phyloP scores from a whole-genome alignment of 2,329 filamentous ascomycete genomes.

The Apiospora rasikravindrae region DNA sequence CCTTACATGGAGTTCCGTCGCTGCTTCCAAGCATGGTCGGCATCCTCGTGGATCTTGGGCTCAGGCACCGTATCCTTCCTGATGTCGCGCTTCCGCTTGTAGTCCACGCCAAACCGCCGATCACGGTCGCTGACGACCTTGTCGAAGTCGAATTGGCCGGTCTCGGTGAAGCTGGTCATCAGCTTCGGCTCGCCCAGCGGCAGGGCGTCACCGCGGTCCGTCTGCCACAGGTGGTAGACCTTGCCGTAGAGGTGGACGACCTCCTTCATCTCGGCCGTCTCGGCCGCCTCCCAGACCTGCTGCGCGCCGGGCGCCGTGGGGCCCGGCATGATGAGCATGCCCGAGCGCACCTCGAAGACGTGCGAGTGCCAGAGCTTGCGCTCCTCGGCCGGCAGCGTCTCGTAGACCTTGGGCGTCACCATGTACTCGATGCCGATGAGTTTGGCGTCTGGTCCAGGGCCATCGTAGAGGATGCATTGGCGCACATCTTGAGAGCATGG shows the following conservation, averaged over 20 bases:
- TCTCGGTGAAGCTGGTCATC: conserved; percentile 58
- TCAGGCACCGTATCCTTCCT: conserved; percentile 47
- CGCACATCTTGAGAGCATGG: conserved; percentile 63
- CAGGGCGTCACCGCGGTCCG: conserved; percentile 70
- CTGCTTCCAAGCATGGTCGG: conserved; percentile 33
- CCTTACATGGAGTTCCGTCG: conserved; percentile 21
- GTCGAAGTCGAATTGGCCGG: conserved; percentile 55
- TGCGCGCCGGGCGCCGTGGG: conserved; percentile 57
- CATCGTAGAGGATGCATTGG: conserved; percentile 87
- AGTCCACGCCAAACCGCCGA: conserved; percentile 51
- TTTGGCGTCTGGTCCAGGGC: conserved; percentile 66
- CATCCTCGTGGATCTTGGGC: conserved; percentile 47
- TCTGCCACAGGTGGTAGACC: conserved; percentile 86
- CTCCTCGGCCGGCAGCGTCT: conserved; percentile 68
- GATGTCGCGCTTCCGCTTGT: conserved; percentile 48
- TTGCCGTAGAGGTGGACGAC: conserved; percentile 81
- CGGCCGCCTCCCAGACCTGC: conserved; percentile 73
- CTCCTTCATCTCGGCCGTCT: conserved; percentile 81
- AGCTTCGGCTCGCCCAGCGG: conserved; percentile 58
- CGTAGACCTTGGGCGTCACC: conserved; percentile 74
- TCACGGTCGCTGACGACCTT: conserved; percentile 51
- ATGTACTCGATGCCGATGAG: conserved; percentile 90
- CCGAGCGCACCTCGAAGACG: conserved; percentile 75
- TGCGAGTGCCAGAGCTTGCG: conserved; percentile 81
- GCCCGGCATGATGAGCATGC: conserved; percentile 80